Evolutionary conservation across 345 rosid genomes (phyloP), one percentile per base, ranked within the genome.

Genomic region (Conringia planisiliqua): DNA sequence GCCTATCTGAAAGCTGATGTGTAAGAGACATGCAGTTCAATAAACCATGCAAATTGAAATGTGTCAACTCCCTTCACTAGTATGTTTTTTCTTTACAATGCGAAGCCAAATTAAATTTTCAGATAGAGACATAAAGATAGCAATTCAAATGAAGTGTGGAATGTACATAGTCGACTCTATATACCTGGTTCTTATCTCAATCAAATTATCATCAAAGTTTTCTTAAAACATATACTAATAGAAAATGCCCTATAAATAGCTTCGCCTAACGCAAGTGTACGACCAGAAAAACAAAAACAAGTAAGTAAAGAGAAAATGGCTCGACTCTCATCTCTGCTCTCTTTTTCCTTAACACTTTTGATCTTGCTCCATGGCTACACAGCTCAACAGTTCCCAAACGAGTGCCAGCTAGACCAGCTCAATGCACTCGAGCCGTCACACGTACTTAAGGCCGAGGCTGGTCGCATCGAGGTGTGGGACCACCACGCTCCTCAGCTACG

Each of bases 381-480:
- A 17, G 87, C 85, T 55, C 80, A 68, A 17, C 24, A 79, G 69
- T 79, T 68, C 47, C 79, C 66, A 22, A 62, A 74, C 32, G 82
- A 85, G 76, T 90, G 92, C 74, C 85, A 82, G 55, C 72, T 91
- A 35, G 81, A 85, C 51, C 76, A 80, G 72, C 82, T 89, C 26
- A 67, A 80, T 35, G 79, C 88, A 4, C 73, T 85, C 6, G 83
- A 86, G 73, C 89, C 97, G 10, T 77, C 74, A 39, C 62, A 76
- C 71, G 81, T 76, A 8, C 39, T 85, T 16, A 75, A 83, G 71
- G 27, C 71, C 4, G 89, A 89, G 70, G 96, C 88, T 2, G 90
- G 95, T 56, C 12, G 70, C 30, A 76, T 83, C 1, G 91, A 91
- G 75, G 27, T 83, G 0, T 87, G 88, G 95, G 79, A 89, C 75